phyloP scores from a whole-genome alignment of 441 rosid species.

The Lepidium campestre region DNA sequence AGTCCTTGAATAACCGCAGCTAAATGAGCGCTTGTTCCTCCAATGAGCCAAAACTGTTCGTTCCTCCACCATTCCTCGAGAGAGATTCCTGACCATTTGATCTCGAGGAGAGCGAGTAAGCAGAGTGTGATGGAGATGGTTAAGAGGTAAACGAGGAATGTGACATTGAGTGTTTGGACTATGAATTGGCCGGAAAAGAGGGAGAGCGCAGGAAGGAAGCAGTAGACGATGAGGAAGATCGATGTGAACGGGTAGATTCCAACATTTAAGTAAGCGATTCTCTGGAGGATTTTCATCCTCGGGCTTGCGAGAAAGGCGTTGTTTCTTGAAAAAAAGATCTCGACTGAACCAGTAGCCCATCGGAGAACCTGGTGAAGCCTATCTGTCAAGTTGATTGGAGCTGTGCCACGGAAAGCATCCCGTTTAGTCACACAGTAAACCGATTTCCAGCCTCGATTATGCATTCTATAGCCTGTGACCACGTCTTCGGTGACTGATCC shows the following conservation, averaged over 20 bases:
- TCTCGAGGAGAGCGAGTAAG: constrained; percentile 72
- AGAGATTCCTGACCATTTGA: constrained; percentile 92
- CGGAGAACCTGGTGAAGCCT: constrained; percentile 86
- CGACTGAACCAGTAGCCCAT: constrained; percentile 96
- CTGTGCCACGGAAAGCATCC: constrained; percentile 87
- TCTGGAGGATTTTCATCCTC: constrained; percentile 77
- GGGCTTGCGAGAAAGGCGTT: constrained; percentile 78
- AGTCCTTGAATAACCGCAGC: constrained; percentile 88
- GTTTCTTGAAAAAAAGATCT: constrained; percentile 85
- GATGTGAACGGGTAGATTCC: constrained; percentile 91
- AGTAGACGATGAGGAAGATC: constrained; percentile 77
- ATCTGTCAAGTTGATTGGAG: constrained; percentile 87
- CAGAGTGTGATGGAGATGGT: constrained; percentile 60
- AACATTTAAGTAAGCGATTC: constrained; percentile 75
- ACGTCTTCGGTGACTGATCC: constrained; percentile 92
- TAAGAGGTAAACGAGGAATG: constrained; percentile 70
- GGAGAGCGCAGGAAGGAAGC: constrained; percentile 88
- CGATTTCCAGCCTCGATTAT: constrained; percentile 91
- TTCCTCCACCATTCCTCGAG: constrained; percentile 93
- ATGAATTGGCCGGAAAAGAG: constrained; percentile 89
- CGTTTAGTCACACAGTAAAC: constrained; percentile 88
- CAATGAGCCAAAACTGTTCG: constrained; percentile 89
- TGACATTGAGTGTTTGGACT: constrained; percentile 66
- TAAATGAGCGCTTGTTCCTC: constrained; percentile 88
- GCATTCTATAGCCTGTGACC: constrained; percentile 92